Evolutionary conservation across 2,329 filamentous ascomycete species (phyloP), one percentile per base, ranked within the genome.

Genomic region (Cercospora sp.): DNA sequence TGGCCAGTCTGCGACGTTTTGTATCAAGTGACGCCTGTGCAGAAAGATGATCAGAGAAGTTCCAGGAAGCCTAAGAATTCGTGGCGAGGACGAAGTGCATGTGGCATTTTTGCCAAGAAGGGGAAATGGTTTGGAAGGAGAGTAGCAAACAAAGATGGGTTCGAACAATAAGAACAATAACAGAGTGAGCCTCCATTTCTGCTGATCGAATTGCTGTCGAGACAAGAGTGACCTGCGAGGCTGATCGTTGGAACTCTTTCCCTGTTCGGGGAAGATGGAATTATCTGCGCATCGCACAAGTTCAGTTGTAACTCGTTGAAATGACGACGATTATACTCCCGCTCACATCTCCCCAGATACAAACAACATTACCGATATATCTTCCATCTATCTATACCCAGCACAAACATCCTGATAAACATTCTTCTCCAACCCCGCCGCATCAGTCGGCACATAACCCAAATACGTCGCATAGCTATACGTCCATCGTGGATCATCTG

Each of bases 341-440:
- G 20, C 18, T 13, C 48, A 28, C 48, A 30, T 6, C 20, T 16
- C 5, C 5, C 12, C 23, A 16, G 26, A n/a, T 13, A 3, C 30
- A 9, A 59, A 23, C 30, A 33, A n/a, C 7, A 12, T 2, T 12
- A 18, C 12, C 12, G 3, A 20, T 5, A 36, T 20, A 36, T 20
- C 55, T 31, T n/a, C 16, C 55, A 12, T 23, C 45, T 57, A 64
- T 30, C 60, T 59, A 45, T 60, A 64, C 7, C 62, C 62, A 28
- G 61, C 48, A 57, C 66, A 68, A 18, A 68, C 66, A 58, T 68
- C 66, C 62, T 65, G 66, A 33, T 64, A 68, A 10, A 68, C 66
- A 48, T 68, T 68, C 20, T 68, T 53, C 42, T 68, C 66, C 28
- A 65, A 33, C 4, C 36, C 66, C 8, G 36, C 61, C 18, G 66